phyloP scores from a whole-genome alignment of 805 yeast genomes.

The Zygosaccharomyces gambellarensis region DNA sequence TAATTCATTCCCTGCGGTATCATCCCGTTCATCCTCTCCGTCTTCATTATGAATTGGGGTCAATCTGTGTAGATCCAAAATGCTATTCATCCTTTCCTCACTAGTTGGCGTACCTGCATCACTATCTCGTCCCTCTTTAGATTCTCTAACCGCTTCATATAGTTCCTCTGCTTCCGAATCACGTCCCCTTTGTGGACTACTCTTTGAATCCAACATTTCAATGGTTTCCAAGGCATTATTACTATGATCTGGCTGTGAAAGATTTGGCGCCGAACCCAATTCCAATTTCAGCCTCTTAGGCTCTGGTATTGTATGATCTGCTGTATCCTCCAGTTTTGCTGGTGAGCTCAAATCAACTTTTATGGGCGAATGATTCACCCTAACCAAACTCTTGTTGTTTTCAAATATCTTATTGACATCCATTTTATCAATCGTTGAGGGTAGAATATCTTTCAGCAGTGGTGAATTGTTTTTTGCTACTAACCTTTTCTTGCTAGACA shows the following conservation, averaged over 20 bases:
- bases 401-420: conserved; percentile 23
- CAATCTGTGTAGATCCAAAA: conserved; percentile 16
- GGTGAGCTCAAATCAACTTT: conserved; percentile 24
- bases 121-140: not conserved
- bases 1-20: conserved; percentile 19
- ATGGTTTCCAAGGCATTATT: conserved; percentile 18
- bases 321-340: conserved; percentile 7
- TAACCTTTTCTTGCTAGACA: conserved; percentile 14
- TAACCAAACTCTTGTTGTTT: conserved; percentile 1
- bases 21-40: conserved; percentile 9
- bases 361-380: conserved; percentile 22
- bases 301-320: conserved; percentile 9
- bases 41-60: conserved; percentile 20
- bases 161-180: conserved; percentile 4
- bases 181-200: conserved; percentile 12
- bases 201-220: conserved; percentile 21
- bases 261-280: conserved; percentile 16
- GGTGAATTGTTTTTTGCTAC: conserved; percentile 2
- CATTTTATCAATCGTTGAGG: conserved; percentile 14
- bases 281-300: conserved; percentile 20
- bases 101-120: conserved; percentile 1
- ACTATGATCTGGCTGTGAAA: conserved; percentile 11
- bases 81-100: not conserved
- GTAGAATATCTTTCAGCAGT: not conserved
- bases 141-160: conserved; percentile 5